Base-by-base conservation (phyloP, 2,329 filamentous ascomycete species). In the Parastagonospora avenae region DNA sequence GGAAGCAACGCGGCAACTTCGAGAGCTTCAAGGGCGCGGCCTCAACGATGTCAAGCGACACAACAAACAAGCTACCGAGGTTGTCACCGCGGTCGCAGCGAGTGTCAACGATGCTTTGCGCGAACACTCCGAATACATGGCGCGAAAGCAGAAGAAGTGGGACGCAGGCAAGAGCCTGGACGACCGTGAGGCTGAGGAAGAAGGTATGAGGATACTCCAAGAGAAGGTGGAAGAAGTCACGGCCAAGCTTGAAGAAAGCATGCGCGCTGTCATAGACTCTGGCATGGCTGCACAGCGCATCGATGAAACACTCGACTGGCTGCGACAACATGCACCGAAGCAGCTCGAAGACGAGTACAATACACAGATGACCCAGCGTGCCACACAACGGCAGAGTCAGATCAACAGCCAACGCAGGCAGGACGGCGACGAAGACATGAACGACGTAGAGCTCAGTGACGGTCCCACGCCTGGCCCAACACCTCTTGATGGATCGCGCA, bases 251-350 rank as follows among this genome's bases (percentile, higher is more conserved):
- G 86, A 89, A 57, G 76, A 80, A 63, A 77, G 75, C 39, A 79
- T 88, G 63, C 78, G 85, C 12, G 74, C 77, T 10, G 69, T 84
- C 42, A 81, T 89, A 51, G 86, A 89, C 69, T 76, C 77, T 8
- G 76, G 80, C 49, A 72, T 78, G 8, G 78, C 75, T 51, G 66
- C 83, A 11, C 68, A 77, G 47, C 64, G 69, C 4, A 64, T 84
- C 38, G 73, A 74, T 28, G 73, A 76, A 10, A 72, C 75, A 2
- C 54, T 86, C 4, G 60, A 66, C 3, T 73, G 74, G 52, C 62
- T 85, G 19, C 57, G 72, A 61, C 52, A 67, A 40, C 53, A 78
- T 60, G 55, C 62, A 52, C 74, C 63, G 8, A 66, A 53, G 30
- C 57, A 56, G 28, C 51, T 70, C n/a, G 55, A 62, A 46, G 42